Conservation (phyloP, 768 basidiomycete species). For the Leucocoprinus birnbaumii region DNA sequence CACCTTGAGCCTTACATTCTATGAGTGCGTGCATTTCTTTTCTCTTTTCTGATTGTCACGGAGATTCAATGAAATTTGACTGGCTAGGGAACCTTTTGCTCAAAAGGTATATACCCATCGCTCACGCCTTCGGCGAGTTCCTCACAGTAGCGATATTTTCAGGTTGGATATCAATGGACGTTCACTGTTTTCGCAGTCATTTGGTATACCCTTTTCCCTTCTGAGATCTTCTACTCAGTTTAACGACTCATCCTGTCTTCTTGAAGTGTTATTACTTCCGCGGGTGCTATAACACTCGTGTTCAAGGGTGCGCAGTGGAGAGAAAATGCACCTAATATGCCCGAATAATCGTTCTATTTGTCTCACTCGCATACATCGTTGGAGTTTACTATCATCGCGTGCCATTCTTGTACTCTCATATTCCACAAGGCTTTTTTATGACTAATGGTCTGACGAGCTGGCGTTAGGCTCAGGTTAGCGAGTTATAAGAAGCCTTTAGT, state of each 20-base stretch:
- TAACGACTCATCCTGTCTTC: not conserved
- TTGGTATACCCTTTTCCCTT: conserved; percentile 21
- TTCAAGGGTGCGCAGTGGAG: conserved; percentile 30
- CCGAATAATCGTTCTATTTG: too few relatives aligned
- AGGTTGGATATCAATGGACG: conserved; percentile 36
- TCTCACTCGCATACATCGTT: too few relatives aligned
- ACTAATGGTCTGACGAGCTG: too few relatives aligned
- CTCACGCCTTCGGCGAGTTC: not conserved
- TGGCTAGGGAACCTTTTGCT: conserved; percentile 32
- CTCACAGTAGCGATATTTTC: too few relatives aligned
- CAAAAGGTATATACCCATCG: conserved; percentile 19
- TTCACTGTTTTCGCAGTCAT: conserved; percentile 32
- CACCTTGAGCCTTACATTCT: conserved; percentile 32
- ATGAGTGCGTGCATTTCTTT: conserved; percentile 23
- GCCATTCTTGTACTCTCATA: too few relatives aligned
- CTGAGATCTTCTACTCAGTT: not conserved
- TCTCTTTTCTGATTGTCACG: not conserved
- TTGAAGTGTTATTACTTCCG: conserved; percentile 26
- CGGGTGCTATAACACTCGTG: conserved; percentile 29
- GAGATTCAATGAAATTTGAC: not conserved
- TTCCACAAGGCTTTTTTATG: too few relatives aligned
- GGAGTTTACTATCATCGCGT: too few relatives aligned
- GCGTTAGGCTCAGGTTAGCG: too few relatives aligned
- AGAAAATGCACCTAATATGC: not conserved
- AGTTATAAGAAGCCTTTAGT: too few relatives aligned